phyloP scores from a whole-genome alignment of 805 yeast species.

The Metschnikowia chrysomelidarum region DNA sequence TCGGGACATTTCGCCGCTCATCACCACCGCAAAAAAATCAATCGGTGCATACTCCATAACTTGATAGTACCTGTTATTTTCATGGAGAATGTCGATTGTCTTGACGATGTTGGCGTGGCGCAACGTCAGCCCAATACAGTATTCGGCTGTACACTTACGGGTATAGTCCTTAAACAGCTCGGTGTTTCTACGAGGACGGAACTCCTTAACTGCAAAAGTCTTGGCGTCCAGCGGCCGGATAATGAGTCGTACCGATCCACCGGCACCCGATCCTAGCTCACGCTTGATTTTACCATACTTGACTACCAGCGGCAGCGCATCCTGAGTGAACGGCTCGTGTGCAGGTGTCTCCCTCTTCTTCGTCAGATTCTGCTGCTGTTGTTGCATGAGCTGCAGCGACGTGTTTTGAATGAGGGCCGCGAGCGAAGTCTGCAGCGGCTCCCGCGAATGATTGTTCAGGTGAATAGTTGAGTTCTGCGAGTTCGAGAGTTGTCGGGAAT shows the following conservation, averaged over 20 bases:
- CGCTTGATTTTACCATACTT: constrained; percentile 76
- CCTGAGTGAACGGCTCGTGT: constrained; percentile 20
- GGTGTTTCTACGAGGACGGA: constrained; percentile 66
- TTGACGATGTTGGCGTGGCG: constrained; percentile 80
- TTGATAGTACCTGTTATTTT: constrained; percentile 71
- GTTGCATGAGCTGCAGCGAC: constrained; percentile 21
- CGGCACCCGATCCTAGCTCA: constrained; percentile 81
- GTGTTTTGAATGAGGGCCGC: constrained; percentile 21
- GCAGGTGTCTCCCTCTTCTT: constrained; percentile 13
- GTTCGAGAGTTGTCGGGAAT: too few species aligned
- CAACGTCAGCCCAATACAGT: constrained; percentile 78
- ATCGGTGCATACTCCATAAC: constrained; percentile 94
- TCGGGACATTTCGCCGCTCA: constrained; percentile 81
- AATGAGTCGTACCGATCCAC: constrained; percentile 77
- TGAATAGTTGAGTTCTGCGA: too few species aligned
- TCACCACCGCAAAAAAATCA: constrained; percentile 82
- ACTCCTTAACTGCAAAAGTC: constrained; percentile 82
- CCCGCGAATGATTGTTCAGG: constrained; percentile 12
- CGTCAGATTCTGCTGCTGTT: constrained; percentile 27
- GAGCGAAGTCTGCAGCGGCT: constrained; percentile 18
- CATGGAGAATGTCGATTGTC: constrained; percentile 72
- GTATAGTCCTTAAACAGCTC: constrained; percentile 76
- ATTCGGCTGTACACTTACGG: constrained; percentile 86
- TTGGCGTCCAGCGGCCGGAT: constrained; percentile 66
- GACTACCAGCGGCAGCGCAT: constrained; percentile 29